Evolutionary conservation across 192 early-diverging fungal species (phyloP), one percentile per base, ranked within the genome.

Genomic region (Thoreauomyces humboldtii): DNA sequence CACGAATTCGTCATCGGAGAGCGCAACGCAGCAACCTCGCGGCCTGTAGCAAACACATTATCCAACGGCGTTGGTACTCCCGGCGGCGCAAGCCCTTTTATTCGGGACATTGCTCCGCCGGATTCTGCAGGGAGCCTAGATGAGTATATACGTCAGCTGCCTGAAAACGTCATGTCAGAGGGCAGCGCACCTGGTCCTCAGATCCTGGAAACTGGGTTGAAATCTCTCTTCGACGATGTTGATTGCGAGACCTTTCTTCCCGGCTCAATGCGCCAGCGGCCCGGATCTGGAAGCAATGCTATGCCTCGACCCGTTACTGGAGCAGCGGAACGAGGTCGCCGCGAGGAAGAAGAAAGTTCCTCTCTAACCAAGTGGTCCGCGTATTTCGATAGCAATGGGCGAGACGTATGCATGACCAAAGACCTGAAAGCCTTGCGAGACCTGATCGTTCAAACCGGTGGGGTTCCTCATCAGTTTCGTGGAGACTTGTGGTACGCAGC

Each of bases 361-460:
- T 63, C 61, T 22, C 29, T 63, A 9, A 53, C 21, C 3, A 51
- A 66, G 35, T 84, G 81, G 81, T 64, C 46, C 34, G 72, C 73
- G 5, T 84, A 84, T 44, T 70, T 84, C 21, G 80, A 84, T 3
- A 51, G 34, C 9, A 61, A 74, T 60, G 81, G 81, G 4, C 33
- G 57, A 35, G 81, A 84, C 73, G 72, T 77, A 17, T 81, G 75
- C 31, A 84, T 84, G 69, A 51, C 77, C 22, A 73, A 74, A 27
- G 79, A 84, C 53, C 36, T 77, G 25, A 76, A 67, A 25, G 25
- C 56, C 4, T 34, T 84, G 34, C 58, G 78, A n/a, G 78, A 84
- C 17, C 45, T 84, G 41, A 58, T 84, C 22, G n/a, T 73, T n/a
- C 52, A 41, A 35, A 75, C 79, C 1, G 59, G 59, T 50, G 81